These are phyloP conservation scores for Macrolepiota dolichaula DNA, from an alignment of 768 basidiomycete genomes.

Conservation along the genomic window DNA sequence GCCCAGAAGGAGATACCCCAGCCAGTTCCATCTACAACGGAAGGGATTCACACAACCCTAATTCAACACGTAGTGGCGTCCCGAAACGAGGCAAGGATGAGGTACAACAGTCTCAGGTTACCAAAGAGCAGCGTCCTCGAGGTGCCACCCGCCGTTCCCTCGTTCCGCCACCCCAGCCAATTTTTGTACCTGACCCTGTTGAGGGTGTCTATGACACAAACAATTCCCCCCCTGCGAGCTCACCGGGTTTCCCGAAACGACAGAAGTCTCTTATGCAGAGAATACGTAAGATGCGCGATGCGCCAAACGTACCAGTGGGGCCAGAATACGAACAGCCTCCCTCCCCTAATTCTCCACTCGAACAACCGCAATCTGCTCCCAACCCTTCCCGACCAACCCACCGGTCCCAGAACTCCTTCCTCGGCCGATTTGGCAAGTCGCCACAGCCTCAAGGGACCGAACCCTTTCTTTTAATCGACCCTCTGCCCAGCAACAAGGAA, in stretches of 20 bases:
- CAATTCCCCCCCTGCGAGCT: conserved; percentile 37
- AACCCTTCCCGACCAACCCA: conserved; percentile 56
- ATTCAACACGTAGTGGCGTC: conserved; percentile 30
- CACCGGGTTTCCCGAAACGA: conserved; percentile 59
- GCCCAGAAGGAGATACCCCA: conserved; percentile 51
- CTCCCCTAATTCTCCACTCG: conserved; percentile 44
- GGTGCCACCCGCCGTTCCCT: conserved; percentile 42
- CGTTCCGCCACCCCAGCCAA: conserved; percentile 81
- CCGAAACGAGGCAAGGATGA: conserved; percentile 23
- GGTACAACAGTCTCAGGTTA: conserved; percentile 23
- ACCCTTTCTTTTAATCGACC: conserved; percentile 66
- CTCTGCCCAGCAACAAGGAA: conserved; percentile 32
- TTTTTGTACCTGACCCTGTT: conserved; percentile 60
- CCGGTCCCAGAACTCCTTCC: conserved; percentile 69
- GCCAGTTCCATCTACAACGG: conserved; percentile 70
- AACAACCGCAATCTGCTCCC: conserved; percentile 22
- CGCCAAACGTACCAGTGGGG: conserved; percentile 75
- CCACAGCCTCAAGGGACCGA: conserved; percentile 34
- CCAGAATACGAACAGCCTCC: conserved; percentile 40
- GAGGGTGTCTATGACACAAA: conserved; percentile 30
- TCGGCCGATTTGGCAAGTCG: conserved; percentile 62
- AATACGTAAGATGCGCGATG: conserved; percentile 84
- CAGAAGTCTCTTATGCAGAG: conserved; percentile 85
- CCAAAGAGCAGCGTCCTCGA: conserved; percentile 41
- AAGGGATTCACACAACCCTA: conserved; percentile 41